These are phyloP conservation scores for Phytophthora sp. DNA, from an alignment of 352 stramenopile genomes.

Conservation along the genomic window DNA sequence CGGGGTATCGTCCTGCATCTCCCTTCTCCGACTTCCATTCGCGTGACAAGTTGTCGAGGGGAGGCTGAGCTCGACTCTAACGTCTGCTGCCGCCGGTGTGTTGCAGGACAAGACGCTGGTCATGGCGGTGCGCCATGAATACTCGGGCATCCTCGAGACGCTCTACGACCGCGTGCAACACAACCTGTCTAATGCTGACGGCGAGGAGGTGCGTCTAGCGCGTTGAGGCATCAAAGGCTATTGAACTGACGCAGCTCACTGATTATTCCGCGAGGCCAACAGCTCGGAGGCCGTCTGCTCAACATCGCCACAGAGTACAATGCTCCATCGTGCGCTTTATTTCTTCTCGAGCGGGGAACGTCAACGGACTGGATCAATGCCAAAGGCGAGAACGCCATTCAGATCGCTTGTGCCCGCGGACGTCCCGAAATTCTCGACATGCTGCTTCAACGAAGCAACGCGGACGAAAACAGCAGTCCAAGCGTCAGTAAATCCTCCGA, in stretches of 20 bases:
- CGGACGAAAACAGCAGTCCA: background rate
- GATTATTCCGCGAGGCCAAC: no score
- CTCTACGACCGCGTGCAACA: conserved; percentile 23
- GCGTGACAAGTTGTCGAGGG: background rate
- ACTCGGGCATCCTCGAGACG: conserved; percentile 8
- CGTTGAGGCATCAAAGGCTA: no score
- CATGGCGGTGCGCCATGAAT: conserved; percentile 27
- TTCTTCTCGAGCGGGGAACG: conserved; percentile 11
- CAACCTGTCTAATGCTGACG: background rate
- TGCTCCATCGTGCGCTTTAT: conserved; percentile 14
- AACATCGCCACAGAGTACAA: conserved; percentile 25
- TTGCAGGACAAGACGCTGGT: conserved; percentile 27
- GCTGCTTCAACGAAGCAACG: background rate
- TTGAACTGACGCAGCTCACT: no score
- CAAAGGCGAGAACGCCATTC: conserved; percentile 9
- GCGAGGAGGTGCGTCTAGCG: conserved; percentile 15
- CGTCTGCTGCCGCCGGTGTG: background rate
- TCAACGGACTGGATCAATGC: conserved; percentile 13
- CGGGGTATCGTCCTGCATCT: conserved; percentile 15
- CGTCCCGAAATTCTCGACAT: conserved; percentile 20
- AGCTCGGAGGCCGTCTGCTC: conserved; percentile 22
- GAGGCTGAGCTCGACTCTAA: background rate
- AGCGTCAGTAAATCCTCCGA: background rate
- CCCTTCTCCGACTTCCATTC: background rate
- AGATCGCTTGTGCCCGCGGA: conserved; percentile 17